A percentile compares a stretch with the other conserved stretches of the same genome.
Conservation (phyloP, 352 stramenopile species). For the Nothophytophthora sp. region DNA sequence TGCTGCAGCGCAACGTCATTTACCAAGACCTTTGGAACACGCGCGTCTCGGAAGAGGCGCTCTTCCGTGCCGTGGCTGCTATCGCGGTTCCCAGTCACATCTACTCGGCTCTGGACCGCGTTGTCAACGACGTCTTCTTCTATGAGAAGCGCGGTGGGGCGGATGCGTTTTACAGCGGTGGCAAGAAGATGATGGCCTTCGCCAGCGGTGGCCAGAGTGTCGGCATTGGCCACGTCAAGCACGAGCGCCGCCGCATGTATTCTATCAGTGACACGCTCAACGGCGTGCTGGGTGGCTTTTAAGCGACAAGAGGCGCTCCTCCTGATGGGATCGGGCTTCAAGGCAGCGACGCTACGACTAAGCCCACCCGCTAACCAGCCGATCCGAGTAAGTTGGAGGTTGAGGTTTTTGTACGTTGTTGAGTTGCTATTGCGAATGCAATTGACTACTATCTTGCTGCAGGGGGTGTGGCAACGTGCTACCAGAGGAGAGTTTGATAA, state of each 20-base stretch:
- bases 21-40: slow-evolving; percentile 65
- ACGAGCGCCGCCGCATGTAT: slow-evolving; percentile 73
- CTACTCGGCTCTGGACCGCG: slow-evolving; percentile 65
- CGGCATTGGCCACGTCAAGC: slow-evolving; percentile 68
- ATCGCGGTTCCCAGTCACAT: slow-evolving; percentile 72
- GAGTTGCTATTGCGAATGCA: too few relatives aligned
- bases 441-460: too few relatives aligned
- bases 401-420: too few relatives aligned
- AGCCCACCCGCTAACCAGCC: too few relatives aligned
- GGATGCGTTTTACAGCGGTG: slow-evolving; percentile 19
- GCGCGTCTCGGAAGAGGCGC: slow-evolving; percentile 60
- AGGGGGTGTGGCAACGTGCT: too few relatives aligned
- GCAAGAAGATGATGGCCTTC: slow-evolving; percentile 33
- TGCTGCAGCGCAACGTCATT: slow-evolving; percentile 69
- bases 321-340: background rate
- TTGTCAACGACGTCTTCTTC: slow-evolving; percentile 87
- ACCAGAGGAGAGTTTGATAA: too few relatives aligned
- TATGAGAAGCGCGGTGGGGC: slow-evolving; percentile 63
- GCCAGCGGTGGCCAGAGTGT: slow-evolving; percentile 61
- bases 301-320: slow-evolving; percentile 3
- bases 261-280: slow-evolving; percentile 78
- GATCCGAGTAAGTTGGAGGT: too few relatives aligned
- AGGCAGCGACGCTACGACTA: background rate
- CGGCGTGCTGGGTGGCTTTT: slow-evolving; percentile 72
- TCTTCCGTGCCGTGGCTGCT: slow-evolving; percentile 67